These are phyloP conservation scores for Heracleum sosnowskyi DNA, from an alignment of 129 eudicot species.

Conservation along the genomic window DNA sequence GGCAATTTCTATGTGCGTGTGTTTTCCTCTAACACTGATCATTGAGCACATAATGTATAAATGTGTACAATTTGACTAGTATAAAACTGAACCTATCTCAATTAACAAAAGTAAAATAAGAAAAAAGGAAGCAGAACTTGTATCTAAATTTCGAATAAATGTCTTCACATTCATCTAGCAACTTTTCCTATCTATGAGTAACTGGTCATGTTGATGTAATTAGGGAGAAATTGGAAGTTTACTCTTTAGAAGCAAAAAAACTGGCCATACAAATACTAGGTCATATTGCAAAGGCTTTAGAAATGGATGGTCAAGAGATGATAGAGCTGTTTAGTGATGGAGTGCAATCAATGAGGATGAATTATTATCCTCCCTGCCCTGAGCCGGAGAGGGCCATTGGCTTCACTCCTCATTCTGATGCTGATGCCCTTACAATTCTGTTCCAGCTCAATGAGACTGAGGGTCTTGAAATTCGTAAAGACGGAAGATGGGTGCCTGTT, in stretches of 20 bases:
- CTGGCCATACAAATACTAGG: slow-evolving; percentile 30
- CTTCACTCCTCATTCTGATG: slow-evolving; percentile 54
- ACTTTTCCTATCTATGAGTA: neutral
- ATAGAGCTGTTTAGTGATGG: slow-evolving; percentile 32
- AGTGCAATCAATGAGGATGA: slow-evolving; percentile 47
- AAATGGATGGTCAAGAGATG: slow-evolving; percentile 30
- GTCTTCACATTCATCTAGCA: neutral
- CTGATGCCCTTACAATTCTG: slow-evolving; percentile 43
- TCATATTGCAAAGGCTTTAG: slow-evolving; percentile 38
- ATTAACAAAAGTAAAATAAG: neutral
- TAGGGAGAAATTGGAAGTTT: slow-evolving; percentile 32
- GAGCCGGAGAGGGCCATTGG: slow-evolving; percentile 53
- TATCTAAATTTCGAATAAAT: neutral
- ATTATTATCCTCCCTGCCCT: slow-evolving; percentile 63
- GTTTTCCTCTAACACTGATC: neutral
- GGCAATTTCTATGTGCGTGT: neutral
- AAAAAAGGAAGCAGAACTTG: neutral
- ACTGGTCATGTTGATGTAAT: neutral
- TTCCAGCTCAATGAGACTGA: slow-evolving; percentile 41
- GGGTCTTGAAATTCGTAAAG: slow-evolving; percentile 52
- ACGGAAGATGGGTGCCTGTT: slow-evolving; percentile 45
- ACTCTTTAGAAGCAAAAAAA: slow-evolving; percentile 27
- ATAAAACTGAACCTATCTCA: neutral
- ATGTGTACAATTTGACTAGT: neutral
- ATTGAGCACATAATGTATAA: neutral